phyloP scores from a whole-genome alignment of 2,329 filamentous ascomycete genomes.

The Tolypocladium inflatum region DNA sequence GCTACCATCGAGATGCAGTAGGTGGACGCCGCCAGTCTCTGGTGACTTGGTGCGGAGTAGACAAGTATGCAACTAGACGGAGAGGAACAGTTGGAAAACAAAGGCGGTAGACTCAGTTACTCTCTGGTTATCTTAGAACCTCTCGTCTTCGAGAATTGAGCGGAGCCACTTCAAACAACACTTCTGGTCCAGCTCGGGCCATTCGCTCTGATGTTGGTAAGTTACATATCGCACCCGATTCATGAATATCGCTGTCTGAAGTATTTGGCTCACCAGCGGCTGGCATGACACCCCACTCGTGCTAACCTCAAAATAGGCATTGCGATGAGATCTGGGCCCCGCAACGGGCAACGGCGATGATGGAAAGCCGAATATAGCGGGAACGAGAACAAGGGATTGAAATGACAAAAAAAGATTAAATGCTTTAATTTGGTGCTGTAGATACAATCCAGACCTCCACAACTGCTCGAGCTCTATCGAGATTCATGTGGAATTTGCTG shows the following conservation, averaged over 20 bases:
- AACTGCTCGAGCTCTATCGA: neutral
- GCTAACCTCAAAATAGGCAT: neutral
- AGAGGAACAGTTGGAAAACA: neutral
- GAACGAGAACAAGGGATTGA: too few species aligned
- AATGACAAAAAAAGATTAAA: neutral
- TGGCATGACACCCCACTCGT: neutral
- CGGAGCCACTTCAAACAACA: neutral
- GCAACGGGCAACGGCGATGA: neutral
- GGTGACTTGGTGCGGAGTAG: neutral
- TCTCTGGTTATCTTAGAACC: neutral
- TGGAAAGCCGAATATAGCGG: neutral
- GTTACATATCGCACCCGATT: neutral
- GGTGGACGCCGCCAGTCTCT: neutral
- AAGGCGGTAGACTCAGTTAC: neutral
- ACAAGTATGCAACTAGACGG: neutral
- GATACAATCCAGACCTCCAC: neutral
- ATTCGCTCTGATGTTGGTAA: neutral
- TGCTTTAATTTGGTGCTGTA: neutral
- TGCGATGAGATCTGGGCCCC: neutral
- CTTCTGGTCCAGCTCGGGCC: neutral
- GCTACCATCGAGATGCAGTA: slow-evolving; percentile 70
- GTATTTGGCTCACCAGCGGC: neutral
- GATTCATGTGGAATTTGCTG: neutral
- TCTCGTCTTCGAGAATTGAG: neutral
- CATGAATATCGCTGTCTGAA: neutral